Percentiles rank a stretch among this genome's conserved stretches.
Conservation (phyloP, 768 basidiomycete genomes). For the Serendipita sp. region DNA sequence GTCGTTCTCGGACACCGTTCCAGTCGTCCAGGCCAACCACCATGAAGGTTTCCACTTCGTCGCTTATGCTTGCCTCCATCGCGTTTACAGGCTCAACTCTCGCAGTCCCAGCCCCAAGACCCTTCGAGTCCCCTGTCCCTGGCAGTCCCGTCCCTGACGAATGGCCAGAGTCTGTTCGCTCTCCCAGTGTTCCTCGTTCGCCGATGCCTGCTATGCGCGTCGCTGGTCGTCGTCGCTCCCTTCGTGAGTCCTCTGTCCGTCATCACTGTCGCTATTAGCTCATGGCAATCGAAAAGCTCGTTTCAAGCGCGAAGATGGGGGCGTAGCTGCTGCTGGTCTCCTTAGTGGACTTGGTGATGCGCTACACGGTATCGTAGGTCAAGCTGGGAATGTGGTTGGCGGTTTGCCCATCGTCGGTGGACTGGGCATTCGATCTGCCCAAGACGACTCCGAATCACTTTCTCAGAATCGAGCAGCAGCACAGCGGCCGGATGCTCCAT, state of each 20-base stretch:
- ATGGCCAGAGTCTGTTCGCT: not conserved
- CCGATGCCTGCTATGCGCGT: conserved; percentile 6
- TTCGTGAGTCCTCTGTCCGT: not conserved
- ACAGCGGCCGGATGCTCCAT: not conserved
- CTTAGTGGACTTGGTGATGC: not conserved
- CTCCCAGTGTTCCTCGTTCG: not conserved
- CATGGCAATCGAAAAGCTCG: not conserved
- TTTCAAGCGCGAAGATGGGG: not conserved
- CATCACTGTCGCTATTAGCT: not conserved
- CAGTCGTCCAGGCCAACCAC: not conserved
- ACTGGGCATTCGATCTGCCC: not conserved
- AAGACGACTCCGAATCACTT: not conserved
- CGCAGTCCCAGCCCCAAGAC: not conserved
- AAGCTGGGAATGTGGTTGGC: not conserved
- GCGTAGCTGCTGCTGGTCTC: not conserved
- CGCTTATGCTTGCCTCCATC: not conserved
- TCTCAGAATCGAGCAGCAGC: not conserved
- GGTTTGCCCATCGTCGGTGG: not conserved
- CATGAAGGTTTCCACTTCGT: not conserved
- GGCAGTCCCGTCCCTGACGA: not conserved
- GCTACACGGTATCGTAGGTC: not conserved
- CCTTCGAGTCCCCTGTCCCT: not conserved
- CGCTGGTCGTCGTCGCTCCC: not conserved
- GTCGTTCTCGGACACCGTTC: not conserved
- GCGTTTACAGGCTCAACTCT: not conserved